phyloP scores from a whole-genome alignment of 1,284 basidiomycete species.

The Neonothopanus nambi region DNA sequence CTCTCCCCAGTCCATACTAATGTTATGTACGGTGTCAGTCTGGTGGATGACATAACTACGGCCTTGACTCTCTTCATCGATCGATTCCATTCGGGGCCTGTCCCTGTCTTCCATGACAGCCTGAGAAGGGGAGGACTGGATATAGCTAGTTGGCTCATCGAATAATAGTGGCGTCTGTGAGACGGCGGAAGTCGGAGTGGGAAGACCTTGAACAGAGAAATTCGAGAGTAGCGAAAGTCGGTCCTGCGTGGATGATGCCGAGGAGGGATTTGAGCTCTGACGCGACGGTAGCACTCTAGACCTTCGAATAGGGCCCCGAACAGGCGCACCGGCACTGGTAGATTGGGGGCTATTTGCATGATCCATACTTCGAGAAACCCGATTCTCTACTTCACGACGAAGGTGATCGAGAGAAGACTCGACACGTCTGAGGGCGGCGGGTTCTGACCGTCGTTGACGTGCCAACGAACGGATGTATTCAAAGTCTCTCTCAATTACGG shows the following conservation, averaged over 20 bases:
- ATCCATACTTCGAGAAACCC: conserved; percentile 9
- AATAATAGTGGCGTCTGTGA: conserved; percentile 35
- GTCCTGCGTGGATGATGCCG: conserved; percentile 16
- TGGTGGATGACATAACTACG: conserved; percentile 41
- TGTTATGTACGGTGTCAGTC: conserved; percentile 40
- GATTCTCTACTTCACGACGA: neutral
- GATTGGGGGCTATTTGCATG: neutral
- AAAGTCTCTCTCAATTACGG: conserved; percentile 35
- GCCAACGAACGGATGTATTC: conserved; percentile 28
- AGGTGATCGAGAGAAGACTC: conserved; percentile 8
- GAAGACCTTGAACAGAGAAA: conserved; percentile 33
- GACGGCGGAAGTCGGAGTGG: conserved; percentile 33
- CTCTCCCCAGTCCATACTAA: conserved; percentile 33
- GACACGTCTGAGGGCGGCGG: neutral
- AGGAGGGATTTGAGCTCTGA: conserved; percentile 24
- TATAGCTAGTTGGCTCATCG: conserved; percentile 39
- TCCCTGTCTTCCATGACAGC: conserved; percentile 3
- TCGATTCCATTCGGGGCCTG: conserved; percentile 9
- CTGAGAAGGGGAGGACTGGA: conserved; percentile 19
- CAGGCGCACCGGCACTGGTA: conserved; percentile 3
- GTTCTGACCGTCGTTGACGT: conserved; percentile 12
- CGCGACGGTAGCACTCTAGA: neutral
- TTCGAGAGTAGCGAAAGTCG: conserved; percentile 28
- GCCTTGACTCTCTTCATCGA: conserved; percentile 17
- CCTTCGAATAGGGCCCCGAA: conserved; percentile 8